phyloP scores from a whole-genome alignment of 495 filamentous ascomycete genomes.

The Daldinia grandis region DNA sequence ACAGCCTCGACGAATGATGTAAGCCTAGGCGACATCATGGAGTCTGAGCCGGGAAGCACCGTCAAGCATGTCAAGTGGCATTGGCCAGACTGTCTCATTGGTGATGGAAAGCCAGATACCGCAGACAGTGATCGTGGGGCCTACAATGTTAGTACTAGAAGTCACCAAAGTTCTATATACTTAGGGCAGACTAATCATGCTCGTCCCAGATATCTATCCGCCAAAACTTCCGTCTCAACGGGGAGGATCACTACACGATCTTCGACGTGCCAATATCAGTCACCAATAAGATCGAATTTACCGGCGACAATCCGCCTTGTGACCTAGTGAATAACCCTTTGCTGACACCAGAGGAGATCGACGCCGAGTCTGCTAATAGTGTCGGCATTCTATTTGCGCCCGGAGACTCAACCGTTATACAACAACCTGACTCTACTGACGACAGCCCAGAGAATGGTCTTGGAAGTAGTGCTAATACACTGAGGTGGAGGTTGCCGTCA shows the following conservation, averaged over 20 bases:
- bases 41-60: constrained; percentile 67
- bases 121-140: constrained; percentile 52
- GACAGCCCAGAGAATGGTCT: constrained; percentile 39
- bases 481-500: constrained; percentile 18
- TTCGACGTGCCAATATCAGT: constrained; percentile 72
- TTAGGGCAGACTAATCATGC: constrained; percentile 13
- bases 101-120: constrained; percentile 55
- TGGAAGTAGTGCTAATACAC: constrained; percentile 42
- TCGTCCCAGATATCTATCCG: constrained; percentile 67
- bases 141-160: constrained; percentile 56
- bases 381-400: constrained; percentile 57
- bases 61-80: constrained; percentile 75
- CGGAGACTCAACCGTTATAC: constrained; percentile 51
- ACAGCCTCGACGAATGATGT: constrained; percentile 62
- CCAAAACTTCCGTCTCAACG: constrained; percentile 71
- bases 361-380: constrained; percentile 45
- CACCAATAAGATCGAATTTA: constrained; percentile 65
- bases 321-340: constrained; percentile 56
- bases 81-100: constrained; percentile 72
- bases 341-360: constrained; percentile 51
- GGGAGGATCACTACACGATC: constrained; percentile 69
- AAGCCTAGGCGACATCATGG: constrained; percentile 68
- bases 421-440: constrained; percentile 34
- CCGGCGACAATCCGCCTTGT: constrained; percentile 53
- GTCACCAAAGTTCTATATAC: background rate